Percentiles rank a stretch among this genome's conserved stretches.
Evolutionary conservation across 352 stramenopile genomes (phyloP).

Genomic region (Lagenidium sp.): DNA sequence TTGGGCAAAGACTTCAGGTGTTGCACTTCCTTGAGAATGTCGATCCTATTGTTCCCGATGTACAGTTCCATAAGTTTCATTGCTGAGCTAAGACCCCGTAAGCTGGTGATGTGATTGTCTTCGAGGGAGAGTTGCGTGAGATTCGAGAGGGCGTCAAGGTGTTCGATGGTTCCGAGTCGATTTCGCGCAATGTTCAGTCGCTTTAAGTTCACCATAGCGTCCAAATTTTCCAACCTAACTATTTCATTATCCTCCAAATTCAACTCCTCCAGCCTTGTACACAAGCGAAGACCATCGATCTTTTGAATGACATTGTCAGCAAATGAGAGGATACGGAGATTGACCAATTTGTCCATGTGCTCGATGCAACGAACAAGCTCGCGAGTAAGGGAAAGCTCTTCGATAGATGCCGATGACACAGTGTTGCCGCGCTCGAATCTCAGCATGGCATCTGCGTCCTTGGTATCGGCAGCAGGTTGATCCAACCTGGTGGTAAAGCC

Average conservation of each 20-base stretch:
- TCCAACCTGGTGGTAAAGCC: no score
- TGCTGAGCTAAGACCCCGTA: constrained; percentile 45
- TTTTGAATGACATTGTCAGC: constrained; percentile 57
- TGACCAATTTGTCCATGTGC: constrained; percentile 35
- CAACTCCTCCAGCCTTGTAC: constrained; percentile 63
- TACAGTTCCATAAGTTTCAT: constrained; percentile 84
- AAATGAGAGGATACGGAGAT: constrained; percentile 52
- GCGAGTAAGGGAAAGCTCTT: constrained; percentile 52
- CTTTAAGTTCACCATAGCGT: constrained; percentile 43
- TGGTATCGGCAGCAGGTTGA: constrained; percentile 16
- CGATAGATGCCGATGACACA: constrained; percentile 29
- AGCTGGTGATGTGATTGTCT: constrained; percentile 74
- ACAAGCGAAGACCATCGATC: constrained; percentile 46
- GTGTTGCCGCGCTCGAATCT: neutral
- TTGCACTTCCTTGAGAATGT: constrained; percentile 72
- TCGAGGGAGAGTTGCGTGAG: constrained; percentile 74
- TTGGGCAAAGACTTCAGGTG: constrained; percentile 74
- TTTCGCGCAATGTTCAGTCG: constrained; percentile 78
- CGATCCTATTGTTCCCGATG: constrained; percentile 77
- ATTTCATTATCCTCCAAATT: constrained; percentile 77
- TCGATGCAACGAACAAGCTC: constrained; percentile 52
- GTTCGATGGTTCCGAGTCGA: constrained; percentile 47
- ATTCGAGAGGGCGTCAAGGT: constrained; percentile 49
- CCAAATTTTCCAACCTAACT: constrained; percentile 49
- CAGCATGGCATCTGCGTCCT: neutral